Evolutionary conservation across 108 stramenopile genomes (phyloP), one percentile per base, ranked within the genome.

Genomic region (Cyclotella kingstonii): DNA sequence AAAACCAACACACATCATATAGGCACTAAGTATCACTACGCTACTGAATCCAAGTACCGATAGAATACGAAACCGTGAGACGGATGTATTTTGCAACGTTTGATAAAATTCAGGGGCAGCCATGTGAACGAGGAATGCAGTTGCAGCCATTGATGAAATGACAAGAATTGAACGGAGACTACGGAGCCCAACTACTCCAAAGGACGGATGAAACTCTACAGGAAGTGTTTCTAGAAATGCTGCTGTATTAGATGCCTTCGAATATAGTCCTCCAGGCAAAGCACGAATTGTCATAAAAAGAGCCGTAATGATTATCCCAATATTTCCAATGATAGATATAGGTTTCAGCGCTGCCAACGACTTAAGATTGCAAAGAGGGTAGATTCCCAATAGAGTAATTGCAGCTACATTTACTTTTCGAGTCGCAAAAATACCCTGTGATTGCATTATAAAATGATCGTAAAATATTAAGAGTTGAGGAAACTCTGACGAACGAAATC

Each of bases 111-210:
- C 77, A 6, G 93, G 96, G 17, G 92, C 95, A 27, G 87, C 84
- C 77, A 93, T 95, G 73, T 97, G 96, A 51, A 86, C 91, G 45
- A 94, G 77, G 57, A 81, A 93, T 7, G 95, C 82, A 2, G 89
- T 86, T 30, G 89, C 84, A 14, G 84, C 79, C 96, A 97, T 97
- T 23, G 85, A 83, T 31, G 87, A 66, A 21, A 95, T 41, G 10
- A 96, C 80, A 0, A 93, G 59, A 0, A 79, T 66, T 10, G 85
- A 77, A 0, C 21, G 30, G 9, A 84, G 89, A 58, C 79, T 72
- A 7, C 77, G 35, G 5, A 70, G 14, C 23, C 71, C 73, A 23
- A 76, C 78, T 12, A 81, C 70, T 12, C 73, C 77, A 46, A 94
- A 86, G 10, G 72, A 67, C 7, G 89, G 84, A 52, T 58, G 75